Evolutionary conservation across 306 rosid species (phyloP).

Genomic region (Arachis stenosperma): DNA sequence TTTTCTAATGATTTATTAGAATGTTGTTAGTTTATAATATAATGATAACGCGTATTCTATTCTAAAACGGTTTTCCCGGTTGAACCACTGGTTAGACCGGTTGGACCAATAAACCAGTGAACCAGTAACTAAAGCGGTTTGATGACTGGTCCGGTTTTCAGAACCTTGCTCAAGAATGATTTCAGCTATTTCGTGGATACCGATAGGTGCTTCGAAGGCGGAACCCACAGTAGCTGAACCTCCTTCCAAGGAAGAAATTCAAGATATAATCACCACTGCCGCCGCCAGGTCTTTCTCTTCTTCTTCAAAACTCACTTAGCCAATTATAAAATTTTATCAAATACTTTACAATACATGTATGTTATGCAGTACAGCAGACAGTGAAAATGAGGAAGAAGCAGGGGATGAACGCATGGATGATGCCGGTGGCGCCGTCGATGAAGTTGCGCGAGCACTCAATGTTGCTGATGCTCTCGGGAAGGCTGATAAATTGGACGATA

Average conservation of each 20-base stretch:
- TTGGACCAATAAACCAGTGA: too few relatives aligned
- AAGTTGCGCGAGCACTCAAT: constrained; percentile 60
- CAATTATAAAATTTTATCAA: neutral
- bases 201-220: constrained; percentile 69
- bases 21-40: too few relatives aligned
- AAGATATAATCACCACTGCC: constrained; percentile 45
- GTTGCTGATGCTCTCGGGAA: constrained; percentile 66
- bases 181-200: constrained; percentile 74
- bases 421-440: constrained; percentile 36
- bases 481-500: constrained; percentile 48
- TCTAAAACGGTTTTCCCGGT: too few relatives aligned
- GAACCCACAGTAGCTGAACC: constrained; percentile 65
- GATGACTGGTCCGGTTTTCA: too few relatives aligned
- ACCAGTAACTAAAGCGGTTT: too few relatives aligned
- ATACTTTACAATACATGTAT: neutral
- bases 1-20: too few relatives aligned
- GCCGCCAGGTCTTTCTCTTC: constrained; percentile 31
- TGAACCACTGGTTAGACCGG: too few relatives aligned
- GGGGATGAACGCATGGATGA: constrained; percentile 45
- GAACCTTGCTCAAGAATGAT: constrained; percentile 46
- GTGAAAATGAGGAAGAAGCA: constrained; percentile 49
- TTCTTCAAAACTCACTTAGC: neutral
- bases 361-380: constrained; percentile 39
- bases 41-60: too few relatives aligned
- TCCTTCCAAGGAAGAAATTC: constrained; percentile 69